phyloP scores from a whole-genome alignment of 1,284 basidiomycete species.

The Puccinia triticina region DNA sequence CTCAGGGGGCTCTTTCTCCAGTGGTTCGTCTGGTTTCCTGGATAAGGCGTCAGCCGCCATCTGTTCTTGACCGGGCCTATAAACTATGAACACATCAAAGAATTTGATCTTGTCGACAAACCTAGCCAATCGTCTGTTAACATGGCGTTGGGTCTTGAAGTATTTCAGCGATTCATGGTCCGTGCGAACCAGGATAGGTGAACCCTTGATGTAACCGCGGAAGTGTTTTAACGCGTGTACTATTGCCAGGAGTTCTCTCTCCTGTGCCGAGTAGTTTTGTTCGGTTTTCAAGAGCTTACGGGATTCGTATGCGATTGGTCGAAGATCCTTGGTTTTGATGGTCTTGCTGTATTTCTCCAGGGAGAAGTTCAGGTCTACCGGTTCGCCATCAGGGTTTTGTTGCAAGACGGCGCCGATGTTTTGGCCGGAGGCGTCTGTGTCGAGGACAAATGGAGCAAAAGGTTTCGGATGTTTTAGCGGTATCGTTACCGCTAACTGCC shows the following conservation, averaged over 20 bases:
- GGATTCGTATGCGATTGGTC: constrained; percentile 24
- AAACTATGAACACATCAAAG: constrained; percentile 16
- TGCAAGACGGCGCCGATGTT: constrained; percentile 31
- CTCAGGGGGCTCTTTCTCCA: constrained; percentile 1
- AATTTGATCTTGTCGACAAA: no score
- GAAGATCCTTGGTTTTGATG: background rate
- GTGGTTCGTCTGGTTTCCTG: constrained; percentile 1
- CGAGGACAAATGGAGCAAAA: no score
- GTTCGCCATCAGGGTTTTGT: constrained; percentile 11
- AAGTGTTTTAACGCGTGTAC: constrained; percentile 30
- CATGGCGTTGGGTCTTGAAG: constrained; percentile 34
- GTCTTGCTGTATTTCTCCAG: background rate
- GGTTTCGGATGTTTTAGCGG: background rate
- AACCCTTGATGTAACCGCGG: constrained; percentile 12
- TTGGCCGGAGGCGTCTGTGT: constrained; percentile 5
- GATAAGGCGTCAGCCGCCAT: constrained; percentile 13
- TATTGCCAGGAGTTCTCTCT: constrained; percentile 21
- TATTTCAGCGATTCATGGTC: constrained; percentile 32
- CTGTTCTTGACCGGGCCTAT: constrained; percentile 4
- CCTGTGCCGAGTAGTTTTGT: no score
- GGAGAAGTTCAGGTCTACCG: background rate
- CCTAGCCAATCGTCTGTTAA: background rate
- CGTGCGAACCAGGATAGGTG: constrained; percentile 20
- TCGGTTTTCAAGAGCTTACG: constrained; percentile 23
- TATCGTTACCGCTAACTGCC: background rate